A percentile compares a stretch with the other conserved stretches of the same genome.
phyloP scores from a whole-genome alignment of 345 rosid species.

The Pistacia integerrima region DNA sequence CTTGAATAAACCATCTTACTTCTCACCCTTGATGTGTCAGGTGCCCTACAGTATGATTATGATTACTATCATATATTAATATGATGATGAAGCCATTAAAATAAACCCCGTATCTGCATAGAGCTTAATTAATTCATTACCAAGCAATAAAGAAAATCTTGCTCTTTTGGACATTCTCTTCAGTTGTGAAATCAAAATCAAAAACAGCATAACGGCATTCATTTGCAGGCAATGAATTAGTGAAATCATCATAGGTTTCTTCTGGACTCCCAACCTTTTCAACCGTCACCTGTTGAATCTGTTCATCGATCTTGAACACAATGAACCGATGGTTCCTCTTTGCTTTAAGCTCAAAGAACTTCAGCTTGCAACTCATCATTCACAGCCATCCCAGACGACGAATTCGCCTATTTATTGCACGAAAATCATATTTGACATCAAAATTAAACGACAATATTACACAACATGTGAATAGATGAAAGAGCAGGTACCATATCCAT shows the following conservation, averaged over 20 bases:
- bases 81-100: too few species aligned
- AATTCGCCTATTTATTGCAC: constrained; percentile 46
- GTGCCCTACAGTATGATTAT: constrained; percentile 42
- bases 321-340: constrained; percentile 66
- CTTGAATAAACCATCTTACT: constrained; percentile 83
- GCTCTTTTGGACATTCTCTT: constrained; percentile 72
- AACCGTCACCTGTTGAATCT: constrained; percentile 56
- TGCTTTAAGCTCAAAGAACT: constrained; percentile 67
- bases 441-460: too few species aligned
- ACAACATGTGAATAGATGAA: too few species aligned
- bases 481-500: too few species aligned
- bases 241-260: constrained; percentile 56
- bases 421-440: too few species aligned
- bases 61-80: too few species aligned
- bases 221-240: constrained; percentile 49
- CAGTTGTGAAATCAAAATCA: constrained; percentile 60
- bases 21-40: constrained; percentile 66
- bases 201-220: constrained; percentile 66
- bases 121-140: constrained; percentile 22
- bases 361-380: constrained; percentile 76
- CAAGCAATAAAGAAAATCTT: constrained; percentile 79
- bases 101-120: neutral
- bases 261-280: constrained; percentile 62
- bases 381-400: constrained; percentile 77
- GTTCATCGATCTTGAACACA: constrained; percentile 68